Conservation (phyloP, 169 alveolate genomes). For the Amoebophrya sp. region DNA sequence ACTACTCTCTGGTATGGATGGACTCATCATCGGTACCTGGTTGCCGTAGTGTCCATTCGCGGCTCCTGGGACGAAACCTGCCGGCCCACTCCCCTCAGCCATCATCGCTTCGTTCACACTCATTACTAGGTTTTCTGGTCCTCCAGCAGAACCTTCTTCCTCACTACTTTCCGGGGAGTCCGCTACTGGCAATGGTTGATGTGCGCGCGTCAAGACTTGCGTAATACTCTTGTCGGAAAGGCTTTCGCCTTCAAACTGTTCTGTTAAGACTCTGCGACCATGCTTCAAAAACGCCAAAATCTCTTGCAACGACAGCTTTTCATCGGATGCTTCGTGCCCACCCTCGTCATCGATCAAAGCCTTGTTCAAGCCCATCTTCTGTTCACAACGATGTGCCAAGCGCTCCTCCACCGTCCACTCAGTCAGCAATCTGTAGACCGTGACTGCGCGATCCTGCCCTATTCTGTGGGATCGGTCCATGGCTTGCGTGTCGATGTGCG, state of each 20-base stretch:
- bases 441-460: constrained; percentile 95
- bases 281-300: background rate
- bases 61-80: background rate
- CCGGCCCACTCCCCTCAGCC: background rate
- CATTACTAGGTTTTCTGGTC: background rate
- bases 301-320: background rate
- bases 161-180: no score
- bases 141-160: no score
- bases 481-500: constrained; percentile 97
- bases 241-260: constrained; percentile 26
- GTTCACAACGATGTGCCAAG: constrained; percentile 92
- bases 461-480: constrained; percentile 98
- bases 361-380: constrained; percentile 73
- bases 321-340: constrained; percentile 50
- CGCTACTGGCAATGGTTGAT: background rate
- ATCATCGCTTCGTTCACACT: background rate
- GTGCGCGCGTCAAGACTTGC: background rate
- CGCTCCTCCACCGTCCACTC: constrained; percentile 98
- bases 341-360: constrained; percentile 58
- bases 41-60: background rate
- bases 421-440: constrained; percentile 89
- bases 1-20: background rate
- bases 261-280: background rate
- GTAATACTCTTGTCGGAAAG: constrained; percentile 44
- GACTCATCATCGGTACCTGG: background rate